phyloP scores from a whole-genome alignment of 2,329 filamentous ascomycete species.

The Fusarium fracticaudum region DNA sequence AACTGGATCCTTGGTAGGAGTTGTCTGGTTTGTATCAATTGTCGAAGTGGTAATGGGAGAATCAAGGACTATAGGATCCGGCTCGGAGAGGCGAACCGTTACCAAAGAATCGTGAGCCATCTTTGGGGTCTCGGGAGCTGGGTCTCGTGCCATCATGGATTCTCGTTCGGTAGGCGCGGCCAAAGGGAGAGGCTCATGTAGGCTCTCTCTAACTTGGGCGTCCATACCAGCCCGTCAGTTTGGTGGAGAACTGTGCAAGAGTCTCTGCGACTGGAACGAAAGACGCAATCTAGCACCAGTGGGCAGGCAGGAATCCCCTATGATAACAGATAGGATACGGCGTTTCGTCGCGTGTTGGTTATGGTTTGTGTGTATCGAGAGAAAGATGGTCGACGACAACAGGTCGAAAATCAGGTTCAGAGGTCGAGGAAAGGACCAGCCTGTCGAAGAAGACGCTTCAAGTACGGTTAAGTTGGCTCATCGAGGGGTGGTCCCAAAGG shows the following conservation, averaged over 20 bases:
- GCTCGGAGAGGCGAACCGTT: slow-evolving; percentile 77
- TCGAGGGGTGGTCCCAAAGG: slow-evolving; percentile 37
- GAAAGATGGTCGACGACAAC: slow-evolving; percentile 4
- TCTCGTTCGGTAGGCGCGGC: slow-evolving; percentile 29
- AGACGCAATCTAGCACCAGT: slow-evolving; percentile 41
- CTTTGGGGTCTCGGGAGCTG: slow-evolving; percentile 48
- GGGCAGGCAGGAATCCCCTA: slow-evolving; percentile 30
- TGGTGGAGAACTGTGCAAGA: slow-evolving; percentile 25
- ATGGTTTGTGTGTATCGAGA: slow-evolving; percentile 7
- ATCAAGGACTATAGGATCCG: slow-evolving; percentile 60
- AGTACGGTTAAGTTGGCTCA: slow-evolving; percentile 28
- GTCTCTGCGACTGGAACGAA: slow-evolving; percentile 42
- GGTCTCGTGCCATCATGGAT: slow-evolving; percentile 40
- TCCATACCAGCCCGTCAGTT: slow-evolving; percentile 43
- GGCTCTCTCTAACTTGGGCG: slow-evolving; percentile 36
- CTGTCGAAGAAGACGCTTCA: slow-evolving; percentile 27
- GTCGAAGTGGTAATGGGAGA: slow-evolving; percentile 23
- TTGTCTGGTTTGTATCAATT: slow-evolving; percentile 33
- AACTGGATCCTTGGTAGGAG: slow-evolving; percentile 40
- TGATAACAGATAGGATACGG: slow-evolving; percentile 22
- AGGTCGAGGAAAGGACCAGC: slow-evolving; percentile 18
- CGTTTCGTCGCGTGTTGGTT: slow-evolving; percentile 28
- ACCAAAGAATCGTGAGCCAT: slow-evolving; percentile 76
- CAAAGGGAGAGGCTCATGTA: slow-evolving; percentile 43
- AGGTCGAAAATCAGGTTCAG: slow-evolving; percentile 7